Percentiles rank a stretch among this genome's conserved stretches.
These are phyloP conservation scores for Apiospora pterosperma DNA, from an alignment of 2,329 filamentous ascomycete genomes.

Conservation along the genomic window DNA sequence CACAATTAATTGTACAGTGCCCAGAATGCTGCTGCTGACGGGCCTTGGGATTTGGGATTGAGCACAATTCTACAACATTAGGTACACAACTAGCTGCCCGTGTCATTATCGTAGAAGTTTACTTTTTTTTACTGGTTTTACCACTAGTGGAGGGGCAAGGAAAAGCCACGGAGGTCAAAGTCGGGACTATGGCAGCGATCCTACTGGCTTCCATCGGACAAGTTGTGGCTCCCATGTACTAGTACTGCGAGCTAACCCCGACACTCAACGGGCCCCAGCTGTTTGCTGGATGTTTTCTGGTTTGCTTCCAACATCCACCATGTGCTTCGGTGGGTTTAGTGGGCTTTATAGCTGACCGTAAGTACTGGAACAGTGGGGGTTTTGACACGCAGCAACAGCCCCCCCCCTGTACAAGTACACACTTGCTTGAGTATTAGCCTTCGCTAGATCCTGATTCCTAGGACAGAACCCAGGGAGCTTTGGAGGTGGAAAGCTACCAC, in stretches of 20 bases:
- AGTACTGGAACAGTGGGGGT: neutral
- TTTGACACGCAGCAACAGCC: neutral
- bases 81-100: neutral
- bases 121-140: neutral
- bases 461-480: too few species aligned
- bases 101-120: constrained; percentile 6
- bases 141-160: neutral
- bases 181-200: neutral
- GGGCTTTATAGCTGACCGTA: neutral
- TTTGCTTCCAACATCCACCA: neutral
- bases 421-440: too few species aligned
- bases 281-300: neutral
- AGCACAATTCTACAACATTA: too few species aligned
- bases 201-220: neutral
- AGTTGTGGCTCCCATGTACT: too few species aligned
- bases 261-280: neutral
- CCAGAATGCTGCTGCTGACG: too few species aligned
- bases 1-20: neutral
- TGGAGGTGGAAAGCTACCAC: too few species aligned
- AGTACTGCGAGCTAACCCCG: neutral
- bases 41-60: too few species aligned
- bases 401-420: too few species aligned
- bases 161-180: too few species aligned
- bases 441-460: neutral
- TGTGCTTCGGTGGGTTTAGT: neutral